Base-by-base conservation (phyloP, 73 alveolate species). In the Symbiodinium pilosum region DNA sequence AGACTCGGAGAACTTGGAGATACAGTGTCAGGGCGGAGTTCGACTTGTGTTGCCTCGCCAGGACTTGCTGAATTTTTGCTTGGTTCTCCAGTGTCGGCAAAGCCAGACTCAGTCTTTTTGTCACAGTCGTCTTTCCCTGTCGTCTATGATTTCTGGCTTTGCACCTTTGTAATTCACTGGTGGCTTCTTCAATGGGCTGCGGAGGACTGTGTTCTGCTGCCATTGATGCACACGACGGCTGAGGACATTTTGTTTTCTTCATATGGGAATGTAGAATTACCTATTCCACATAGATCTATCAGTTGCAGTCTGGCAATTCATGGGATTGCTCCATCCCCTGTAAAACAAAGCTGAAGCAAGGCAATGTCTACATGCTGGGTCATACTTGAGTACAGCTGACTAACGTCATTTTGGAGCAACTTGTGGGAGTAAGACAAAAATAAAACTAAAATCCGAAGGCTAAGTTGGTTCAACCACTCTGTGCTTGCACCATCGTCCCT, bases 11-110 rank as follows among this genome's bases (percentile, higher is more conserved):
- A 75, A 87, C 68, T 32, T 87, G 42, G 94, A 87, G 85, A 81
- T 87, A 36, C 94, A 56, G 77, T 87, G 94, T 43, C 94, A 87
- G 94, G 94, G 94, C 39, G 94, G 94, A 6, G 94, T 59, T n/a
- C 18, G 43, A 32, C 18, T 73, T 24, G 85, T 73, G 85, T 43
- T 73, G 43, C 85, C 85, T 36, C 85, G 41, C 44, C 85, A 73
- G 85, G 85, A 73, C 32, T n/a, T 28, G 85, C 7, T 24, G 16
- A 39, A n/a, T n/a, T n/a, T n/a, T n/a, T n/a, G n/a, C n/a, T n/a
- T n/a, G n/a, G n/a, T n/a, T n/a, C n/a, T n/a, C 24, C 41, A 26
- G 84, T 18, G 84, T n/a, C n/a, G 24, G 16, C 38, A 18, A 14
- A 20, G 32, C 39, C 26, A 30, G 83, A 36, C 83, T 36, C 11